Percentiles rank a stretch among this genome's conserved stretches.
phyloP scores from a whole-genome alignment of 2,329 filamentous ascomycete genomes.

The Scopulariopsis brevicaulis region DNA sequence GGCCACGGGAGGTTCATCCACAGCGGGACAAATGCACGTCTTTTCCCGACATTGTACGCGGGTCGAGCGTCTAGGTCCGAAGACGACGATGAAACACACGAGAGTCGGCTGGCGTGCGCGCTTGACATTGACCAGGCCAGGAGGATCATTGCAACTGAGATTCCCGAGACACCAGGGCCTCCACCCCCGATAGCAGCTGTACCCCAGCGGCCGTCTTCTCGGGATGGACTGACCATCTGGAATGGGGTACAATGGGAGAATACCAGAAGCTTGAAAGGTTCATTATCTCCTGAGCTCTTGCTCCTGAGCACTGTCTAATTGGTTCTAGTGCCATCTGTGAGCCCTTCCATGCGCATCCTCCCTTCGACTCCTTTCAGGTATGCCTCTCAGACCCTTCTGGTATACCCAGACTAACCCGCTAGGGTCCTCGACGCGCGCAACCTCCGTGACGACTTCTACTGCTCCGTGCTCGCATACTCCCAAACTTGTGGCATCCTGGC shows the following conservation, averaged over 20 bases:
- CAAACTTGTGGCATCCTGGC: constrained; percentile 63
- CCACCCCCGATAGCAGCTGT: constrained; percentile 12
- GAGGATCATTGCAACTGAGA: constrained; percentile 43
- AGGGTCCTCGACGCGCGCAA: constrained; percentile 80
- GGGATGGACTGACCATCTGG: constrained; percentile 22
- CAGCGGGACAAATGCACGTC: constrained; percentile 61
- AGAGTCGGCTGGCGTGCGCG: constrained; percentile 65
- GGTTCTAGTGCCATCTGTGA: constrained; percentile 6
- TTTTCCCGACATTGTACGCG: constrained; percentile 42
- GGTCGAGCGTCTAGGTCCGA: constrained; percentile 27
- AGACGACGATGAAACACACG: constrained; percentile 57
- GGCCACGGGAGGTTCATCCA: constrained; percentile 54
- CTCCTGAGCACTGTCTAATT: not conserved
- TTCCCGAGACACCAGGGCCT: constrained; percentile 13
- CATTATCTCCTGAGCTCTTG: too few relatives aligned
- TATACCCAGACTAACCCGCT: constrained; percentile 12
- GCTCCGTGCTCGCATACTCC: constrained; percentile 81
- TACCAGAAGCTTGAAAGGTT: constrained; percentile 5
- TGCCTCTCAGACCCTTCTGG: not conserved
- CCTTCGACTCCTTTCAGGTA: constrained; percentile 8
- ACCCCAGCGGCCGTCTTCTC: constrained; percentile 7
- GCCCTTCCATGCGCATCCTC: constrained; percentile 2
- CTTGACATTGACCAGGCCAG: constrained; percentile 64
- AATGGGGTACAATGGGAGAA: constrained; percentile 27
- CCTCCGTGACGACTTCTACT: constrained; percentile 93